Evolutionary conservation across 768 basidiomycete genomes (phyloP).

Genomic region (Mycena kentingensis): DNA sequence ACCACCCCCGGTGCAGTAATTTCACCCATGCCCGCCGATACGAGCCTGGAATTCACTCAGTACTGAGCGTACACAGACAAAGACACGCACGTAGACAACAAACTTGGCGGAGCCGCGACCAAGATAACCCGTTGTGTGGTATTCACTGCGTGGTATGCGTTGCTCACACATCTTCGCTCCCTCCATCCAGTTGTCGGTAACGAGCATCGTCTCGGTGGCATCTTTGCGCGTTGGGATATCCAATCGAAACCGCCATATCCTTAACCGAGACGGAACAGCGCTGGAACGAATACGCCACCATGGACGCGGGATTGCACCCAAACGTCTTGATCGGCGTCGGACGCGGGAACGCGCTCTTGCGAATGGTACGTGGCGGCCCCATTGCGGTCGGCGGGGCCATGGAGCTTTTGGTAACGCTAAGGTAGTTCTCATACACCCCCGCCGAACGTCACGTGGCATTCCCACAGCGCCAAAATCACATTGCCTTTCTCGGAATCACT

Average conservation of each 20-base stretch:
- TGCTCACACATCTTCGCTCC: not conserved
- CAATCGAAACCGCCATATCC: not conserved
- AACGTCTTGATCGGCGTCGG: too few relatives aligned
- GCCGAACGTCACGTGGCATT: too few relatives aligned
- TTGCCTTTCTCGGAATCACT: too few relatives aligned
- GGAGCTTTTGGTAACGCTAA: too few relatives aligned
- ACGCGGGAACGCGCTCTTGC: not conserved
- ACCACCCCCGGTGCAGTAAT: too few relatives aligned
- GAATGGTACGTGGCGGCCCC: not conserved
- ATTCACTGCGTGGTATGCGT: not conserved
- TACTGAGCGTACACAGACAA: too few relatives aligned
- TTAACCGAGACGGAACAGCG: not conserved
- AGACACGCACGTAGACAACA: conserved; percentile 16
- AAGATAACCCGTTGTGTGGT: conserved; percentile 14
- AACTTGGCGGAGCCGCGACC: conserved; percentile 17
- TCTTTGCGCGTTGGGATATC: not conserved
- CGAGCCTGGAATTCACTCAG: conserved; percentile 10
- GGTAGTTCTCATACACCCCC: too few relatives aligned
- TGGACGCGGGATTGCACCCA: conserved; percentile 1
- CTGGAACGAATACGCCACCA: conserved; percentile 3
- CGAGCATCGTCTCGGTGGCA: not conserved
- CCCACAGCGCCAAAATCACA: too few relatives aligned
- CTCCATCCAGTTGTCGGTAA: conserved; percentile 5
- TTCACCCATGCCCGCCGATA: too few relatives aligned
- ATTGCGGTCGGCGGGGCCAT: too few relatives aligned